Base-by-base conservation (phyloP, 2,329 filamentous ascomycete genomes). In the Microsporum ferrugineum region DNA sequence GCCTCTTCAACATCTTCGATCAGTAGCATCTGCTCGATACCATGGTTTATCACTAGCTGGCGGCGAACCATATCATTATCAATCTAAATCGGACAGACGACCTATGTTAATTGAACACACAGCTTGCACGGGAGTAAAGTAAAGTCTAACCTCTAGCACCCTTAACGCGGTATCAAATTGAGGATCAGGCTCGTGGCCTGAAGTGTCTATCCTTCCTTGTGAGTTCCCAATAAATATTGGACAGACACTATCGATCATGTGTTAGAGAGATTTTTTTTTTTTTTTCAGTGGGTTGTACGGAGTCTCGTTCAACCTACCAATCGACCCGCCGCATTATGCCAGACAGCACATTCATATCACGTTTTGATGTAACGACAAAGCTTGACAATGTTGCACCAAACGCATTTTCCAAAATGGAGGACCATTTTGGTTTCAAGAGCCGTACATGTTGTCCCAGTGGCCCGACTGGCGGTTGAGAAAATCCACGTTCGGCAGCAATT, bases 21-120 rank as follows among this genome's bases (percentile, higher is more conserved):
- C 0, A 99, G 78, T 4, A 96, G 83, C 5, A 87, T 84, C 71
- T 96, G 91, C 64, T 99, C 94, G 59, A 96, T 89, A 5, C 77
- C 76, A 66, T 90, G 82, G 64, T 86, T 87, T 71, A 97, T 94
- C 68, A 99, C 87, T 55, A 97, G 77, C 62, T 91, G 86, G 63
- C 90, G 88, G 57, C 85, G 85, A 23, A 96, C 86, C 49, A 88
- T 75, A 23, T 88, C 82, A 66, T 92, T 84, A 63, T 94, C 88
- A 64, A 97, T 88, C 73, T 90, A 63, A 23, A 47, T 7, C 14
- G 51, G 31, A 8, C 5, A 39, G 27, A 2, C 57, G 33, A 17
- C 41, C 38, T 12, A 47, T 7, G 38, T 61, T 39, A 51, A 27
- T 45, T 14, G 38, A 36, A 49, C 33, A 33, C 27, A 8, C 36